Conservation (phyloP, 169 alveolate genomes). For the Eimeria brunetti region DNA sequence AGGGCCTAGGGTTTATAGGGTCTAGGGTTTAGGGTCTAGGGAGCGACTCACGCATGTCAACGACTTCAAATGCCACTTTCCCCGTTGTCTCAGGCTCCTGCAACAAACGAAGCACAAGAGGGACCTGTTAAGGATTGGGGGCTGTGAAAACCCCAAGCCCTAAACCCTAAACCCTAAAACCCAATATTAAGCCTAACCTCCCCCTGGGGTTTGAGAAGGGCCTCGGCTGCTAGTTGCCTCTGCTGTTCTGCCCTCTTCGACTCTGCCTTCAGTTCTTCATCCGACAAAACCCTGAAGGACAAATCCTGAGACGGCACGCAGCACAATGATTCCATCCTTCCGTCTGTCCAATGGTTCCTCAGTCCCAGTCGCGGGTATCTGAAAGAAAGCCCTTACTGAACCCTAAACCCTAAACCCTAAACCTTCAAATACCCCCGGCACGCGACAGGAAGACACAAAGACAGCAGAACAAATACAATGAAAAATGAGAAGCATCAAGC, state of each 20-base stretch:
- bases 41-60: conserved; percentile 53
- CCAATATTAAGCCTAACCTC: conserved; percentile 53
- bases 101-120: background rate
- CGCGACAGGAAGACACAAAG: background rate
- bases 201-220: conserved; percentile 47
- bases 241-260: conserved; percentile 78
- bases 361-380: background rate
- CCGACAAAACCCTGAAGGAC: conserved; percentile 60
- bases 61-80: conserved; percentile 59
- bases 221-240: conserved; percentile 72
- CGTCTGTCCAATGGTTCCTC: background rate
- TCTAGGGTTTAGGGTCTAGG: background rate
- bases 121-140: background rate
- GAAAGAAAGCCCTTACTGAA: background rate
- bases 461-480: background rate
- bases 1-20: background rate
- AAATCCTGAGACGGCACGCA: conserved; percentile 45
- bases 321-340: background rate
- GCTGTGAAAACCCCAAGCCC: background rate
- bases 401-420: background rate
- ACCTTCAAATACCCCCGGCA: background rate
- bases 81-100: conserved; percentile 37
- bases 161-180: background rate
- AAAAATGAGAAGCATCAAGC: background rate
- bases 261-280: conserved; percentile 72